These are phyloP conservation scores for Chytriomyces sp. DNA, from an alignment of 192 early-diverging fungal species.

Conservation along the genomic window DNA sequence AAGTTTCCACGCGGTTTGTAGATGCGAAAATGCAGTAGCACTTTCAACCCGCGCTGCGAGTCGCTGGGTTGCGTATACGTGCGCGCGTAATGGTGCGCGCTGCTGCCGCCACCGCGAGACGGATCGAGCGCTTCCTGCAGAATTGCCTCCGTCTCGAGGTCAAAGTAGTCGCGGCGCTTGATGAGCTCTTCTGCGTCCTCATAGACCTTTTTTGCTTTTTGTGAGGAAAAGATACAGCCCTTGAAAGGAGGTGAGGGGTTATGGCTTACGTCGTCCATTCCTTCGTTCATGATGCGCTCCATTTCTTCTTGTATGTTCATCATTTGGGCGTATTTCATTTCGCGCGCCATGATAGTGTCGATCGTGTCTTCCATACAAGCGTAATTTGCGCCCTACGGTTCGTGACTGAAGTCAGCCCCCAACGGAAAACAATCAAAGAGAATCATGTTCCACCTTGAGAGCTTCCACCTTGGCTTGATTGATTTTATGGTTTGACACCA, in stretches of 20 bases:
- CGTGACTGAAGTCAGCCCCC: neutral
- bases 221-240: neutral
- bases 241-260: neutral
- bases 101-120: slow-evolving; percentile 20
- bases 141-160: slow-evolving; percentile 40
- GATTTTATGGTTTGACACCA: slow-evolving; percentile 47
- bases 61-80: slow-evolving; percentile 2
- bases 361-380: slow-evolving; percentile 38
- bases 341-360: slow-evolving; percentile 31
- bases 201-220: slow-evolving; percentile 32
- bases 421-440: too few species aligned
- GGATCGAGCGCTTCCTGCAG: slow-evolving; percentile 39
- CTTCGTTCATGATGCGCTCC: slow-evolving; percentile 53
- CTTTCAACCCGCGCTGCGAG: neutral
- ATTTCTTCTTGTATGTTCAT: slow-evolving; percentile 45
- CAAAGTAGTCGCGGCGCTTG: slow-evolving; percentile 28
- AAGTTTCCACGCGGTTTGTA: neutral
- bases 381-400: slow-evolving; percentile 37
- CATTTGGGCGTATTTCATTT: slow-evolving; percentile 42
- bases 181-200: slow-evolving; percentile 38
- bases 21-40: slow-evolving; percentile 6
- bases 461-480: slow-evolving; percentile 51
- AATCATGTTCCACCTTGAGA: slow-evolving; percentile 47
- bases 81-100: neutral
- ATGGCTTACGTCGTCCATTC: slow-evolving; percentile 45